A percentile compares a stretch with the other conserved stretches of the same genome.
phyloP scores from a whole-genome alignment of 108 stramenopile species.

The Skeletonema tropicum region DNA sequence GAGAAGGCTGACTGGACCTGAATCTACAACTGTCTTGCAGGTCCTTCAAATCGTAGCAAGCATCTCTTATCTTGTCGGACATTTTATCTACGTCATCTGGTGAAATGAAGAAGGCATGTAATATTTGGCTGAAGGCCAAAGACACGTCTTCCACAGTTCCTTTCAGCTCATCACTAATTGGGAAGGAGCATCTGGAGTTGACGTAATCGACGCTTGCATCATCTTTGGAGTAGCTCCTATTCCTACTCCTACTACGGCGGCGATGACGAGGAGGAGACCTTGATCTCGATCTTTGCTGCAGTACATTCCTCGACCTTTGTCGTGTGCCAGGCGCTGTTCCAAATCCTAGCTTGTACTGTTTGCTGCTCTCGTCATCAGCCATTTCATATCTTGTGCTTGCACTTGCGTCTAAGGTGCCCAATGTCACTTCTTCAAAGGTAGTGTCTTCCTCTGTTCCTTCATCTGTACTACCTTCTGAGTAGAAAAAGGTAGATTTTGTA shows the following conservation, averaged over 20 bases:
- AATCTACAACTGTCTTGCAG: conserved; percentile 1
- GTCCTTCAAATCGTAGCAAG: conserved; percentile 9
- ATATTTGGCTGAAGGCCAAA: conserved; percentile 22
- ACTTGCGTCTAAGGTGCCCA: background rate
- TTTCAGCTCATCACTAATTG: background rate
- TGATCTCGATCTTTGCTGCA: background rate
- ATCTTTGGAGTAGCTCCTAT: conserved; percentile 8
- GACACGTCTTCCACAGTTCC: conserved; percentile 16
- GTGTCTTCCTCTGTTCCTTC: background rate
- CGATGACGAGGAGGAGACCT: conserved; percentile 1
- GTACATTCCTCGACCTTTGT: background rate
- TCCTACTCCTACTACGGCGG: no score
- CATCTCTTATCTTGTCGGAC: conserved; percentile 30
- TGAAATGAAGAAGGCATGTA: conserved; percentile 32
- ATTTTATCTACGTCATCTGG: conserved; percentile 31
- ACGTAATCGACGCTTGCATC: conserved; percentile 1
- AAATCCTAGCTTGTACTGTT: conserved; percentile 10
- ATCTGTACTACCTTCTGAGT: conserved; percentile 3
- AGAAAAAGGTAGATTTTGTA: background rate
- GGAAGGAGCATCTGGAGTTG: conserved; percentile 11
- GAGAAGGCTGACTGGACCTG: background rate
- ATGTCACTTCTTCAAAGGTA: conserved; percentile 8
- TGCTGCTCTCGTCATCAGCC: background rate
- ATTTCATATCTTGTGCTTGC: conserved; percentile 2
- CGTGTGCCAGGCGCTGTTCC: background rate